Base-by-base conservation (phyloP, 2,329 filamentous ascomycete species). In the Phyllosticta citribraziliensis region DNA sequence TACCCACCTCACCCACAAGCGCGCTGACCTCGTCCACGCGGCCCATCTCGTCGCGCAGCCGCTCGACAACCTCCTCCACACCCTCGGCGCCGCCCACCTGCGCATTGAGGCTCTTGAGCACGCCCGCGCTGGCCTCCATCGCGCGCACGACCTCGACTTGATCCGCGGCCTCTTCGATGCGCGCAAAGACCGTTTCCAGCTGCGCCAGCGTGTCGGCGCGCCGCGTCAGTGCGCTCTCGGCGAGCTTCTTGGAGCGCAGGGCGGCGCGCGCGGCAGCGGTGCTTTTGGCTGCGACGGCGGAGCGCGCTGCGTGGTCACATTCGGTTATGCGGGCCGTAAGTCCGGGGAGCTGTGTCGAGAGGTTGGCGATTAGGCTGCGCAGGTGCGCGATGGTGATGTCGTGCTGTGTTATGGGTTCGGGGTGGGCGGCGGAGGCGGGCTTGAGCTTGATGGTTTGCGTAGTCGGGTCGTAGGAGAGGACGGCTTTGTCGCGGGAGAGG, bases 351-450 rank as follows among this genome's bases (percentile, higher is more conserved):
- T 91, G 87, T 10, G 76, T 76, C 57, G 80, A 82, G 50, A 97
- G 80, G 0, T 85, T 80, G 8, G 81, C 74, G 17, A 91, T 87
- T 63, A 96, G 85, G 20, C 86, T 82, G 64, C 88, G 86, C 17
- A 99, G 80, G 57, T 88, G 87, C 1, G 91, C 91, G 64, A 97
- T 89, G 0, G 89, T 88, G 4, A 80, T 78, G 74, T 99, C 94
- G 67, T 95, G 88, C 62, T 86, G 78, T 0, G 88, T 89, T 65
- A 97, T 87, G 1, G 79, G 74, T 12, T 70, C 66, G 1, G 74
- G 69, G 1, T 70, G 66, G 0, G 67, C 67, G 0, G 70, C 63
- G 53, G 76, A 73, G 2, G 79, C 77, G 0, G 81, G 74, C 67
- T 84, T 87, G 72, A 97, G 86, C 70, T 89, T 92, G 66, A 99